Conservation (phyloP, 345 rosid genomes). For the Gossypium turneri region DNA sequence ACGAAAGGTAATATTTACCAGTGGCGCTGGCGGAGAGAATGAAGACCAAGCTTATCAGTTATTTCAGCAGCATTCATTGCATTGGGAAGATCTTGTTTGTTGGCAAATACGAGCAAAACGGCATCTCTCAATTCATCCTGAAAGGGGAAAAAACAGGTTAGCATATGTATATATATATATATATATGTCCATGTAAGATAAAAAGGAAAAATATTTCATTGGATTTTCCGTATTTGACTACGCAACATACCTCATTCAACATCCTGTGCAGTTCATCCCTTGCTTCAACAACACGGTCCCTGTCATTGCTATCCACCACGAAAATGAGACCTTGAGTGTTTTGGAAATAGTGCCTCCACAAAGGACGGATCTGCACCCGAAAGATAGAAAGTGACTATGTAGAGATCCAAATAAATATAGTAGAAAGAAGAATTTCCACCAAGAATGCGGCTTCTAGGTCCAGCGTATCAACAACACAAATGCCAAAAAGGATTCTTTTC, state of each 20-base stretch:
- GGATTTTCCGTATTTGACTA: neutral
- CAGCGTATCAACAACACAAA: neutral
- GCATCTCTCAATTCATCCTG: slow-evolving; percentile 76
- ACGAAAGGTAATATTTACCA: slow-evolving; percentile 44
- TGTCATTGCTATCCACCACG: slow-evolving; percentile 74
- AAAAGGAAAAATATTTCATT: neutral
- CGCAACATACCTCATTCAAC: slow-evolving; percentile 54
- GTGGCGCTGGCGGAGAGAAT: slow-evolving; percentile 41
- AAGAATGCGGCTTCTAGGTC: neutral
- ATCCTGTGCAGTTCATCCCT: slow-evolving; percentile 72
- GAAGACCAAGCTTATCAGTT: slow-evolving; percentile 12
- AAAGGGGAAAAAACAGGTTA: neutral
- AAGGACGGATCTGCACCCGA: slow-evolving; percentile 55
- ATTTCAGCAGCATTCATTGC: slow-evolving; percentile 88
- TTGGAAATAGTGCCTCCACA: slow-evolving; percentile 85
- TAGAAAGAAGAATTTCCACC: neutral
- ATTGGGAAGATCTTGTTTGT: slow-evolving; percentile 93
- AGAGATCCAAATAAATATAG: neutral
- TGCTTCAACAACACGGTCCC: slow-evolving; percentile 69
- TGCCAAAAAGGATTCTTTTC: neutral
- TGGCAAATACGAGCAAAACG: slow-evolving; percentile 84
- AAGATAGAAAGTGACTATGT: slow-evolving; percentile 4
- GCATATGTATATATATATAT: neutral
- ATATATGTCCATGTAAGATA: neutral
- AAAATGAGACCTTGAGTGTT: slow-evolving; percentile 73